These are phyloP conservation scores for Suillus variegatus DNA, from an alignment of 768 basidiomycete species.

Conservation along the genomic window DNA sequence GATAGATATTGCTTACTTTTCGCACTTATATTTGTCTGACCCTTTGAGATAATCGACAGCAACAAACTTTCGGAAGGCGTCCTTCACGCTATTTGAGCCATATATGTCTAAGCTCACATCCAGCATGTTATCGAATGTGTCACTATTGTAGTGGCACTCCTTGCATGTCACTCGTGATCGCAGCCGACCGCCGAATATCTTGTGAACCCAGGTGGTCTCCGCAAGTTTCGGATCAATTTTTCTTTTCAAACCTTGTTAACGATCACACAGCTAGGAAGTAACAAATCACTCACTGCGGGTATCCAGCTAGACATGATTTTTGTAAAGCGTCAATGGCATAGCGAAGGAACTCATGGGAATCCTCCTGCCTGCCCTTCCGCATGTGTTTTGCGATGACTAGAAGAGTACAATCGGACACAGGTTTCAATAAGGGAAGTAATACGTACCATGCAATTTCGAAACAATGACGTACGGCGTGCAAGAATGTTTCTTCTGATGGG, in stretches of 20 bases:
- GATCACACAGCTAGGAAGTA: background rate
- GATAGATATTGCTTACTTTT: slow-evolving; percentile 69
- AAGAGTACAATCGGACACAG: slow-evolving; percentile 12
- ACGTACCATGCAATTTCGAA: slow-evolving; percentile 68
- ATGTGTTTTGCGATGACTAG: slow-evolving; percentile 90
- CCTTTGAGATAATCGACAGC: slow-evolving; percentile 83
- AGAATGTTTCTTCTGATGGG: slow-evolving; percentile 46
- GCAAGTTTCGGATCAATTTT: slow-evolving; percentile 71
- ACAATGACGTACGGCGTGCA: slow-evolving; percentile 71
- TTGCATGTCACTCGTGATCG: slow-evolving; percentile 89
- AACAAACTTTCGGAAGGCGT: slow-evolving; percentile 79
- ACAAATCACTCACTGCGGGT: slow-evolving; percentile 58
- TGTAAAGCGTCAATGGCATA: slow-evolving; percentile 93
- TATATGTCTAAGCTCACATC: slow-evolving; percentile 93
- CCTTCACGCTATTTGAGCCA: slow-evolving; percentile 58
- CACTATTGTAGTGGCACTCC: slow-evolving; percentile 83
- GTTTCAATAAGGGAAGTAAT: slow-evolving; percentile 1
- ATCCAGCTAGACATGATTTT: slow-evolving; percentile 73
- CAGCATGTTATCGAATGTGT: slow-evolving; percentile 94
- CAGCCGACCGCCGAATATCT: slow-evolving; percentile 88
- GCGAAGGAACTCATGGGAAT: slow-evolving; percentile 96
- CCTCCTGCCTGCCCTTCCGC: slow-evolving; percentile 91
- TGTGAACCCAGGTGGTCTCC: slow-evolving; percentile 93
- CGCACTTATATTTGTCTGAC: slow-evolving; percentile 96
- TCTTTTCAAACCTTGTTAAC: slow-evolving; percentile 37